These are phyloP conservation scores for Cutaneotrichosporon sp. DNA, from an alignment of 1,284 basidiomycete genomes.

Conservation along the genomic window DNA sequence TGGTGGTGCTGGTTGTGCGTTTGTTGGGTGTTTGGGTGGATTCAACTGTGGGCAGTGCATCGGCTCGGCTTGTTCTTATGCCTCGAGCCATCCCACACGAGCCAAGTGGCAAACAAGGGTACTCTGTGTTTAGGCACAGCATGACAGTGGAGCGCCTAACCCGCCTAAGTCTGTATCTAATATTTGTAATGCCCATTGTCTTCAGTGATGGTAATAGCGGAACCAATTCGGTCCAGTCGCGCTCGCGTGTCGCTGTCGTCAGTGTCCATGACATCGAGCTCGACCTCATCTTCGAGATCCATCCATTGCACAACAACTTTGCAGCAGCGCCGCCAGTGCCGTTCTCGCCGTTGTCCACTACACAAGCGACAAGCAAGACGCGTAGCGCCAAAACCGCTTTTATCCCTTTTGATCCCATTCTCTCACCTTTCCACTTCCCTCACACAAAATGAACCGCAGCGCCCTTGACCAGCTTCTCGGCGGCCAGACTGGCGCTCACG, in stretches of 20 bases:
- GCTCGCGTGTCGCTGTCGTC: conserved; percentile 9
- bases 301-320: background rate
- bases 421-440: background rate
- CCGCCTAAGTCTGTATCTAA: background rate
- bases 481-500: conserved; percentile 7
- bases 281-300: background rate
- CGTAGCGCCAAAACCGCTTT: too few species aligned
- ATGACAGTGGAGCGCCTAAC: background rate
- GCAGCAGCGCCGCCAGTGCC: background rate
- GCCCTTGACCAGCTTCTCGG: conserved; percentile 8
- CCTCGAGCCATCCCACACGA: background rate
- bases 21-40: background rate
- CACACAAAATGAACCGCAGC: conserved; percentile 4
- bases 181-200: too few species aligned
- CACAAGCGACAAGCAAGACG: background rate
- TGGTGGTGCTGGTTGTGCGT: background rate
- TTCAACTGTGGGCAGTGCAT: background rate
- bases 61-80: background rate
- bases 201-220: background rate
- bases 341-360: too few species aligned
- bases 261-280: background rate
- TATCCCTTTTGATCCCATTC: background rate
- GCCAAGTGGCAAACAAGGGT: background rate
- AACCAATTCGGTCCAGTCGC: background rate
- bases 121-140: background rate